Percentiles rank a stretch among this genome's conserved stretches.
These are phyloP conservation scores for Talaromyces sp. DNA, from an alignment of 2,329 filamentous ascomycete species.

Conservation along the genomic window DNA sequence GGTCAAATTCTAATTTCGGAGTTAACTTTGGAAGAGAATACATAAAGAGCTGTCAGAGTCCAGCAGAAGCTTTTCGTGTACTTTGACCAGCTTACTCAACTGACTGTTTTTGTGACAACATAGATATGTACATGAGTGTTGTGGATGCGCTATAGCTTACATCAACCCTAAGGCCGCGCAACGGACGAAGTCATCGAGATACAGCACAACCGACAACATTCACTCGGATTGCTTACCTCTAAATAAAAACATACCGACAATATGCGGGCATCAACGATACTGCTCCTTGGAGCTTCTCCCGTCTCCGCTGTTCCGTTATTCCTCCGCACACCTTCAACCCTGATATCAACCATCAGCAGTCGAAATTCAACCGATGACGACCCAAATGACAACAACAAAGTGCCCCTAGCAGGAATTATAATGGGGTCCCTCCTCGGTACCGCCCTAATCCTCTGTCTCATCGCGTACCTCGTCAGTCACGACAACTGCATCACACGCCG, in stretches of 20 bases:
- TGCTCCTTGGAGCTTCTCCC: conserved; percentile 9
- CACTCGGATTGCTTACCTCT: neutral
- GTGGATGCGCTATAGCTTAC: neutral
- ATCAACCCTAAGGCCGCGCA: neutral
- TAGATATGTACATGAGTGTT: neutral
- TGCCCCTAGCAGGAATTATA: conserved; percentile 16
- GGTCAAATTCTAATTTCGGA: neutral
- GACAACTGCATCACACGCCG: conserved; percentile 20
- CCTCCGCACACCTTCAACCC: neutral
- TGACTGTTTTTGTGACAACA: neutral
- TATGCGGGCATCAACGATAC: conserved; percentile 1
- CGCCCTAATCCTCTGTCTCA: neutral
- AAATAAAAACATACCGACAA: neutral
- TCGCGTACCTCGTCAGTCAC: conserved; percentile 15
- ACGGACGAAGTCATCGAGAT: neutral
- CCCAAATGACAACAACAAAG: neutral
- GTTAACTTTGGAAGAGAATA: neutral
- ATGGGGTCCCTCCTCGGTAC: conserved; percentile 10
- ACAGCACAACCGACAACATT: neutral
- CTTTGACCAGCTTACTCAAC: neutral
- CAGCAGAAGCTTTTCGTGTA: neutral
- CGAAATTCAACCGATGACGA: conserved; percentile 6
- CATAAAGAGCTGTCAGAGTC: conserved; percentile 5
- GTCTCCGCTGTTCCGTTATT: conserved; percentile 2
- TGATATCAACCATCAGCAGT: neutral